Conservation (phyloP, 257 asterid genomes). For the Solanum ossicruentum region DNA sequence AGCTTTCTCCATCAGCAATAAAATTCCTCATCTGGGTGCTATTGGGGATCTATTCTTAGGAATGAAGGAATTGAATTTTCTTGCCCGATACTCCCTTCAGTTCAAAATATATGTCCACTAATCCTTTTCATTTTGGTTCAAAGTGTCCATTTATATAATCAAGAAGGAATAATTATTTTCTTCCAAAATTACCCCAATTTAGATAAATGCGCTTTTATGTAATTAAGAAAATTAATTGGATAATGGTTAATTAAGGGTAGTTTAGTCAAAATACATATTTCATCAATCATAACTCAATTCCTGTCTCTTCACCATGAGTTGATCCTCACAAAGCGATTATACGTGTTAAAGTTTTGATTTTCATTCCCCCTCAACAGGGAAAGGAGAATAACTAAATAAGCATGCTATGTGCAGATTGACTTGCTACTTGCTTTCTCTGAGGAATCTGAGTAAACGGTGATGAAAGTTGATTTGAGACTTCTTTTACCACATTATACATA, state of each 20-base stretch:
- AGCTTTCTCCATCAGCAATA: background rate
- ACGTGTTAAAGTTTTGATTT: background rate
- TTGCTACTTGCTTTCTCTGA: background rate
- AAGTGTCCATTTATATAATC: background rate
- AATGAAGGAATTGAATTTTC: background rate
- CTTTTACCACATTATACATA: background rate
- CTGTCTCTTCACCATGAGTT: background rate
- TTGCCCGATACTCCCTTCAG: background rate
- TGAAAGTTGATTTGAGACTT: background rate
- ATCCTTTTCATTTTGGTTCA: background rate
- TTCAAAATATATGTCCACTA: background rate
- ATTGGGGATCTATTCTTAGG: background rate
- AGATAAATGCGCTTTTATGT: background rate
- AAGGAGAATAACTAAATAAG: background rate
- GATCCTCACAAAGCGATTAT: background rate
- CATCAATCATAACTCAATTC: background rate
- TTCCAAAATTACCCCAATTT: background rate
- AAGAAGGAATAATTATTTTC: background rate
- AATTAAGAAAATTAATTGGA: background rate
- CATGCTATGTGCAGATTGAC: background rate
- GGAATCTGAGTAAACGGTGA: background rate
- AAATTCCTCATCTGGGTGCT: background rate
- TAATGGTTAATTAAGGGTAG: background rate
- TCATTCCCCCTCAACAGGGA: background rate
- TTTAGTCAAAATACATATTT: background rate